phyloP scores from a whole-genome alignment of 371 early-diverging fungal species.

The Rhizopus microsporus region DNA sequence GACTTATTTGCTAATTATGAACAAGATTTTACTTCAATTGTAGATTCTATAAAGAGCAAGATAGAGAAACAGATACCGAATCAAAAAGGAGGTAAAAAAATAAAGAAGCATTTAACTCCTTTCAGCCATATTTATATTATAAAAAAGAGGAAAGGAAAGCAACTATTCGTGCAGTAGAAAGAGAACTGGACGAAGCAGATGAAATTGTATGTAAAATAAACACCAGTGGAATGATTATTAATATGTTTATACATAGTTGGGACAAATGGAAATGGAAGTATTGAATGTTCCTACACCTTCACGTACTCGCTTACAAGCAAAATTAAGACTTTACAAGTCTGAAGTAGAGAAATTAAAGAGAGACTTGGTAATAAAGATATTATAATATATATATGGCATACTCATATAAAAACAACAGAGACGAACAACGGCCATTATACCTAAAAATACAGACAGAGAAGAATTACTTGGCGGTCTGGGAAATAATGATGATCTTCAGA shows the following conservation, averaged over 20 bases:
- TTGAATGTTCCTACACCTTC: constrained; percentile 70
- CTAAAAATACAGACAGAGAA: constrained; percentile 57
- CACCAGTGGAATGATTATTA: neutral
- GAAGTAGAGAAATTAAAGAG: constrained; percentile 76
- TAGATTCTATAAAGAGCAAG: constrained; percentile 61
- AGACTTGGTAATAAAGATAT: constrained; percentile 61
- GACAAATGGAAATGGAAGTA: constrained; percentile 93
- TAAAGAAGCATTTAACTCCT: neutral
- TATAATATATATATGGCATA: neutral
- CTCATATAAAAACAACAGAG: constrained; percentile 22
- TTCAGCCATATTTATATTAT: neutral
- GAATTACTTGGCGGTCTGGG: constrained; percentile 63
- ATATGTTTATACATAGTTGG: constrained; percentile 50
- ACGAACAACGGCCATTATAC: constrained; percentile 40
- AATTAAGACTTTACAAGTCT: constrained; percentile 72
- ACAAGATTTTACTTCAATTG: constrained; percentile 75
- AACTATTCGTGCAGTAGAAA: constrained; percentile 71
- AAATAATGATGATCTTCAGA: constrained; percentile 29
- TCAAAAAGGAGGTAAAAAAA: constrained; percentile 58
- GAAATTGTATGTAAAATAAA: constrained; percentile 71
- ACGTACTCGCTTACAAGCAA: constrained; percentile 71
- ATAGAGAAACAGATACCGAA: constrained; percentile 61
- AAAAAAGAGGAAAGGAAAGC: constrained; percentile 72
- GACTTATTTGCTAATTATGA: constrained; percentile 89
- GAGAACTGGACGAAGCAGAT: constrained; percentile 89